phyloP scores from a whole-genome alignment of 495 filamentous ascomycete genomes.

The Penicillium soppii region DNA sequence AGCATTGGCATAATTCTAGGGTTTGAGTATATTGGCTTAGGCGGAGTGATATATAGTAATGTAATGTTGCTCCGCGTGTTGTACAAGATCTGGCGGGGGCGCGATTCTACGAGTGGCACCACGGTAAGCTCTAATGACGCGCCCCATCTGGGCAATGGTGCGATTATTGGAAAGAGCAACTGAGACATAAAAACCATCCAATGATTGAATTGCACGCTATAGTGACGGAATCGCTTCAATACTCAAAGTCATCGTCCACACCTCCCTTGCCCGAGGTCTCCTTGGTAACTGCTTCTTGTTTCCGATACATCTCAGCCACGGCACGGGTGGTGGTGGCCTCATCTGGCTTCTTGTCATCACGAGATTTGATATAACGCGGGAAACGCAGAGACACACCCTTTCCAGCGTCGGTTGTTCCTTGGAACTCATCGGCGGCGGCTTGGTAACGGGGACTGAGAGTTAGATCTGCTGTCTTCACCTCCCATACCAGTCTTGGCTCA shows the following conservation, averaged over 20 bases:
- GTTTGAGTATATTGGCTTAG: too few relatives aligned
- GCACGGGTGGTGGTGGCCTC: conserved; percentile 80
- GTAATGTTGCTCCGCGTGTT: too few relatives aligned
- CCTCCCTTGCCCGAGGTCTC: conserved; percentile 66
- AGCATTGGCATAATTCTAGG: not conserved
- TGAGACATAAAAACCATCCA: not conserved
- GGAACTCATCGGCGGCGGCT: conserved; percentile 65
- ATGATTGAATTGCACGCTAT: conserved; percentile 7
- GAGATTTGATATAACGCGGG: conserved; percentile 82
- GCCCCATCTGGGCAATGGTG: conserved; percentile 7
- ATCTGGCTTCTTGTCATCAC: conserved; percentile 94
- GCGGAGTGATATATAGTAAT: too few relatives aligned
- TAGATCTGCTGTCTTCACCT: conserved; percentile 94
- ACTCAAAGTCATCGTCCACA: conserved; percentile 98
- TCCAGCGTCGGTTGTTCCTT: conserved; percentile 55
- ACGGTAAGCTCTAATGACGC: conserved; percentile 8
- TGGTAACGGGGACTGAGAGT: conserved; percentile 91
- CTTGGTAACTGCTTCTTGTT: conserved; percentile 79
- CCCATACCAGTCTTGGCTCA: conserved; percentile 91
- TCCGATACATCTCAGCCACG: conserved; percentile 95
- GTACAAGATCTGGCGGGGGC: too few relatives aligned
- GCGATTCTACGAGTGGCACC: not conserved
- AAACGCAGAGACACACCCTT: conserved; percentile 91
- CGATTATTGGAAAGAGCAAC: not conserved
- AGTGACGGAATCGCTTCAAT: conserved; percentile 47